phyloP scores from a whole-genome alignment of 2,329 filamentous ascomycete genomes.

The Daldinia sp. region DNA sequence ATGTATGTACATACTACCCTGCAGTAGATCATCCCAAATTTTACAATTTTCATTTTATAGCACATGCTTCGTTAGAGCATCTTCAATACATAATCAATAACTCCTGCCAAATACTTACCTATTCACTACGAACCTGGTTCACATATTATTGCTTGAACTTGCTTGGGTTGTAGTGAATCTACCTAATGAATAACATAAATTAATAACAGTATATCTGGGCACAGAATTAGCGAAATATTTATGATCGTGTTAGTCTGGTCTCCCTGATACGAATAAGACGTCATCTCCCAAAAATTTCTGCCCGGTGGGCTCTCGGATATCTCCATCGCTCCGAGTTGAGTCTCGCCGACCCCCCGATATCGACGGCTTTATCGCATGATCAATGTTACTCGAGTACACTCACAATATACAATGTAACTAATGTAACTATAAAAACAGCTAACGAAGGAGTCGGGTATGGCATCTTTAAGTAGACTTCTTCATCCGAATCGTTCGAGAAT shows the following conservation, averaged over 20 bases:
- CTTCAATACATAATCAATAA: no score
- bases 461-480: background rate
- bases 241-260: no score
- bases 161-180: no score
- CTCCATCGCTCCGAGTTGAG: background rate
- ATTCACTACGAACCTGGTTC: no score
- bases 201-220: no score
- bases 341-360: background rate
- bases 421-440: background rate
- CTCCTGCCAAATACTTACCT: no score
- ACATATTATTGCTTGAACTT: no score
- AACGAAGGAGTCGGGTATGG: background rate
- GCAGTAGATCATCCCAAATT: slow-evolving; percentile 20
- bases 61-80: background rate
- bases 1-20: slow-evolving; percentile 10
- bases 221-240: no score
- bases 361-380: slow-evolving; percentile 11
- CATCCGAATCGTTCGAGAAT: slow-evolving; percentile 20
- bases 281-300: background rate
- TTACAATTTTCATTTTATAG: background rate
- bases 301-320: background rate
- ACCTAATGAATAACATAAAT: no score
- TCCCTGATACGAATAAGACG: no score
- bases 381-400: slow-evolving; percentile 18
- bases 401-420: slow-evolving; percentile 1